phyloP scores from a whole-genome alignment of 1,284 basidiomycete genomes.

The Trametes polyzona region DNA sequence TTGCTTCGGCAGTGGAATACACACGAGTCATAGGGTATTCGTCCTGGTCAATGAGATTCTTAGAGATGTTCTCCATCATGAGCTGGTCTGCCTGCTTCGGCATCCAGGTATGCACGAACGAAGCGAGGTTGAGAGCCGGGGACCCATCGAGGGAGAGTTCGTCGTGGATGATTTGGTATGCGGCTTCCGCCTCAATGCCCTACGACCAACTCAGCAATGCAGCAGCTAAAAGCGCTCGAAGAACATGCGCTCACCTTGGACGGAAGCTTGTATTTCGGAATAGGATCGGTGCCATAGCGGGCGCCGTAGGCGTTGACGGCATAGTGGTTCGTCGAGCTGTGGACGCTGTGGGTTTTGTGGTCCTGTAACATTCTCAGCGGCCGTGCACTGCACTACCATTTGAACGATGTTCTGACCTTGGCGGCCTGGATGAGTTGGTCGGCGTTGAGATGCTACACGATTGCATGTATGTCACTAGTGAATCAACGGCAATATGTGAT shows the following conservation, averaged over 20 bases:
- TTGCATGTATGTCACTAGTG: not conserved
- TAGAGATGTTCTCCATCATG: slow-evolving; percentile 84
- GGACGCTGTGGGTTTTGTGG: slow-evolving; percentile 39
- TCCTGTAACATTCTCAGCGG: slow-evolving; percentile 36
- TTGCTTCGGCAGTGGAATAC: slow-evolving; percentile 23
- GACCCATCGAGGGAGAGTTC: slow-evolving; percentile 84
- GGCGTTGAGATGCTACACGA: slow-evolving; percentile 62
- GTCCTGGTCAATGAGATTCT: slow-evolving; percentile 91
- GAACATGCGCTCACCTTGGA: slow-evolving; percentile 44
- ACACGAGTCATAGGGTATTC: slow-evolving; percentile 87
- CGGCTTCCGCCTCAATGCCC: slow-evolving; percentile 59
- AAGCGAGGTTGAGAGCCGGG: slow-evolving; percentile 83
- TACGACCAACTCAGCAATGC: slow-evolving; percentile 26
- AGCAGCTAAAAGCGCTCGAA: not conserved
- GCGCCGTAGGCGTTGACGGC: slow-evolving; percentile 58
- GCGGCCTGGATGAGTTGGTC: slow-evolving; percentile 61
- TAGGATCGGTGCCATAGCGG: slow-evolving; percentile 63
- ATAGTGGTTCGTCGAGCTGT: slow-evolving; percentile 40
- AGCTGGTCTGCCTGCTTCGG: slow-evolving; percentile 70
- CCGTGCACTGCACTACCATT: not conserved
- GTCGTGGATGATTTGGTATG: slow-evolving; percentile 86
- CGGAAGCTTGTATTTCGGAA: slow-evolving; percentile 74
- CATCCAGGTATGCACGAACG: slow-evolving; percentile 67
- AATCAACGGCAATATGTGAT: not conserved
- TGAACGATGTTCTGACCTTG: slow-evolving; percentile 42